Percentiles rank a stretch among this genome's conserved stretches.
phyloP scores from a whole-genome alignment of 495 filamentous ascomycete genomes.

The Lindgomyces ingoldianus region DNA sequence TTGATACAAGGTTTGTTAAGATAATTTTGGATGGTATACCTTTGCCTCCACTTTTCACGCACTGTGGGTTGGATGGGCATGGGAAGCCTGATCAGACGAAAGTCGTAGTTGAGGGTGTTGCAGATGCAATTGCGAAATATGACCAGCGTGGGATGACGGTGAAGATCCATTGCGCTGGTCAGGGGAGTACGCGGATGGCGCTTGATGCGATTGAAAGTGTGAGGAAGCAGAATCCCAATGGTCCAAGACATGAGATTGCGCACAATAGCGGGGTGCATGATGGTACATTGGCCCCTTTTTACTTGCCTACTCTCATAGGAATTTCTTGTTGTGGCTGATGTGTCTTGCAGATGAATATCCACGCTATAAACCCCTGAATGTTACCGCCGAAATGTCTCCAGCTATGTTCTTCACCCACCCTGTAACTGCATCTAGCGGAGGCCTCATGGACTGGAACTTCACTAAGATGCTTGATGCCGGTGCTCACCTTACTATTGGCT shows the following conservation, averaged over 20 bases:
- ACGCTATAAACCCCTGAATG: slow-evolving; percentile 14
- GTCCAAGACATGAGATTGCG: slow-evolving; percentile 31
- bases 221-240: slow-evolving; percentile 19
- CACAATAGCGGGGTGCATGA: slow-evolving; percentile 24
- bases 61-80: slow-evolving; percentile 17
- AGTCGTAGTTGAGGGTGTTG: slow-evolving; percentile 10
- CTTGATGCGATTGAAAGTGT: slow-evolving; percentile 18
- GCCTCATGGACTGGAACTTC: slow-evolving; percentile 34
- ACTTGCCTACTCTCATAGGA: not conserved
- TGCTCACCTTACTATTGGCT: slow-evolving; percentile 27
- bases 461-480: slow-evolving; percentile 21
- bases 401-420: slow-evolving; percentile 33
- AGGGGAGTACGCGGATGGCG: slow-evolving; percentile 17
- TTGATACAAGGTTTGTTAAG: slow-evolving; percentile 34
- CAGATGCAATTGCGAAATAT: slow-evolving; percentile 13
- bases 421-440: slow-evolving; percentile 15
- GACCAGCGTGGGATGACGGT: slow-evolving; percentile 20
- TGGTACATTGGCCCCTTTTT: not conserved
- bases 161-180: slow-evolving; percentile 27
- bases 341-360: slow-evolving; percentile 16
- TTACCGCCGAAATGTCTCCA: slow-evolving; percentile 34
- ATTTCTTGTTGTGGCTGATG: not conserved
- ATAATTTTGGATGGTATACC: slow-evolving; percentile 34
- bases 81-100: slow-evolving; percentile 9
- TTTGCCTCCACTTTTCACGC: slow-evolving; percentile 22